Percentiles rank a stretch among this genome's conserved stretches.
These are phyloP conservation scores for Rhododendron henanense DNA, from an alignment of 148 eudicot genomes.

Conservation along the genomic window DNA sequence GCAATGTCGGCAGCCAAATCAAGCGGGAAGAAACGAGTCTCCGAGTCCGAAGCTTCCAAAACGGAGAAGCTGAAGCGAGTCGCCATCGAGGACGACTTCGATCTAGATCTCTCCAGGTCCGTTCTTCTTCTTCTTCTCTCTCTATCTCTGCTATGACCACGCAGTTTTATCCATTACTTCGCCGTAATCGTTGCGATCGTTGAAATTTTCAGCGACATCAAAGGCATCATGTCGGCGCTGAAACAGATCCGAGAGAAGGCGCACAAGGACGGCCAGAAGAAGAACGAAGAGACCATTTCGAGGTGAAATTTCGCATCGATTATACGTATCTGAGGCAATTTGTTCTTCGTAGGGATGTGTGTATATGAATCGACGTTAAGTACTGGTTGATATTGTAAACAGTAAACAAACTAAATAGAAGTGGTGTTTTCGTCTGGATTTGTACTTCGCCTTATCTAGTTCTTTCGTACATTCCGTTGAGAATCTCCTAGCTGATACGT, in stretches of 20 bases:
- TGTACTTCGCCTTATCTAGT: not conserved
- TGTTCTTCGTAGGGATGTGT: not conserved
- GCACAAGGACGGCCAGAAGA: slow-evolving; percentile 76
- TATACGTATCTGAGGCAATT: not conserved
- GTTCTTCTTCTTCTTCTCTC: too few species aligned
- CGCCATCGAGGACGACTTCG: slow-evolving; percentile 48
- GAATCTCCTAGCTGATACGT: not conserved
- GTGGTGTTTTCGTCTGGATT: not conserved
- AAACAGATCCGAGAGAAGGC: slow-evolving; percentile 78
- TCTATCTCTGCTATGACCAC: not conserved
- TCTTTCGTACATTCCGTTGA: not conserved
- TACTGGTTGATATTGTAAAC: not conserved
- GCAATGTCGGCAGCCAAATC: slow-evolving; percentile 52
- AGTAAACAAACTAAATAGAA: not conserved
- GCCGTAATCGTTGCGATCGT: not conserved
- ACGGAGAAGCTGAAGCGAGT: slow-evolving; percentile 44
- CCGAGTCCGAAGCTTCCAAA: slow-evolving; percentile 34
- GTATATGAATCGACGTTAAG: not conserved
- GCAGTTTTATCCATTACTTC: not conserved
- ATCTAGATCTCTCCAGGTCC: slow-evolving; percentile 56
- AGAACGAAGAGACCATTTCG: slow-evolving; percentile 84
- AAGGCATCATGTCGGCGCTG: slow-evolving; percentile 75
- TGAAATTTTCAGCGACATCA: slow-evolving; percentile 63
- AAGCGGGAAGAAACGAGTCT: slow-evolving; percentile 37
- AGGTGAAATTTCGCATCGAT: slow-evolving; percentile 37